Conservation (phyloP, 257 asterid species). For the Scutellaria minor region DNA sequence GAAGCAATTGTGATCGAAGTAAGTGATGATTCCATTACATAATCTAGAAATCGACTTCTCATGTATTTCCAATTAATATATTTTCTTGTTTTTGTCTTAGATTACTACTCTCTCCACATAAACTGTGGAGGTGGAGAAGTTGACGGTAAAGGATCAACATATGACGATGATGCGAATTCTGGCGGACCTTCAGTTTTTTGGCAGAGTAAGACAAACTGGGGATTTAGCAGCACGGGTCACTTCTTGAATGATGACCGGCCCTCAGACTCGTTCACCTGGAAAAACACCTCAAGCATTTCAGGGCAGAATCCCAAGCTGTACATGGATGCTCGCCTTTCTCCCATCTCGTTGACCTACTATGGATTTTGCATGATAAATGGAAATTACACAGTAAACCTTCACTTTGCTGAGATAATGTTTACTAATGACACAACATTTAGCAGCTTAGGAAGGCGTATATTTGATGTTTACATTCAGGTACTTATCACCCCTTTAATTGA, state of each 20-base stretch:
- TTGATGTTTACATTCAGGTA: constrained; percentile 81
- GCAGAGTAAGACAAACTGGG: constrained; percentile 50
- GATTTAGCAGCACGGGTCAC: constrained; percentile 69
- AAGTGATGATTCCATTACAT: constrained; percentile 36
- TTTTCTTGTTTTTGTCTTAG: constrained; percentile 39
- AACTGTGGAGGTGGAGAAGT: constrained; percentile 69
- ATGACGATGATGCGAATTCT: constrained; percentile 44
- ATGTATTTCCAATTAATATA: constrained; percentile 10
- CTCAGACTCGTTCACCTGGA: constrained; percentile 34
- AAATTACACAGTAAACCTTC: constrained; percentile 68
- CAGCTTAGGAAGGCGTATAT: constrained; percentile 78
- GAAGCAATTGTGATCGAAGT: constrained; percentile 50
- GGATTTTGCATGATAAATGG: constrained; percentile 66
- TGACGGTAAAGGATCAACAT: constrained; percentile 36
- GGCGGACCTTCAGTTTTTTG: constrained; percentile 52
- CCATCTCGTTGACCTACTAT: constrained; percentile 58
- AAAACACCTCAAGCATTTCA: constrained; percentile 42
- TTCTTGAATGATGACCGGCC: constrained; percentile 48
- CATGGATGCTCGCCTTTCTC: constrained; percentile 53
- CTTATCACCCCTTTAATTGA: neutral
- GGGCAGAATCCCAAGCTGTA: constrained; percentile 48
- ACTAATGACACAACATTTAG: constrained; percentile 47
- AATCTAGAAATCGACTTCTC: neutral
- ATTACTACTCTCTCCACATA: constrained; percentile 47
- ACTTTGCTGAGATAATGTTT: constrained; percentile 79